These are phyloP conservation scores for Aspergillus tanneri DNA, from an alignment of 2,329 filamentous ascomycete genomes.

Conservation along the genomic window DNA sequence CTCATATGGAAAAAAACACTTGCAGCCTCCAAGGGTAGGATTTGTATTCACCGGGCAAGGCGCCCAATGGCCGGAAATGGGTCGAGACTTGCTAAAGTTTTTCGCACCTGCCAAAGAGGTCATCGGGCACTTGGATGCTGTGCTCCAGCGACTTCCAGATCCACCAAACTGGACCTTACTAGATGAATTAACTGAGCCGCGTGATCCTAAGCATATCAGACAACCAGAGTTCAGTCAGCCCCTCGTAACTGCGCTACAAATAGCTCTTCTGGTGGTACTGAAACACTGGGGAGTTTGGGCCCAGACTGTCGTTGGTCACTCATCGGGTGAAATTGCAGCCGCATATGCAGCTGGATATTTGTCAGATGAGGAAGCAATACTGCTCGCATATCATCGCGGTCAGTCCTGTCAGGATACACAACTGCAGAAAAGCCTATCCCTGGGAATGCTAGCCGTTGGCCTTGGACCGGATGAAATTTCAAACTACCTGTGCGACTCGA, in stretches of 20 bases:
- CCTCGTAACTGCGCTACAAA: constrained; percentile 20
- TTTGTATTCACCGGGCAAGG: constrained; percentile 27
- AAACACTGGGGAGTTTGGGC: constrained; percentile 6
- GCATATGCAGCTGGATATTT: constrained; percentile 50
- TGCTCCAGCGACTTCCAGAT: constrained; percentile 1
- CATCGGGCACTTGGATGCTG: constrained; percentile 2
- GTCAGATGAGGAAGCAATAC: constrained; percentile 40
- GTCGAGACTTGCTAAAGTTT: constrained; percentile 4
- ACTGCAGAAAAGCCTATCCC: background rate
- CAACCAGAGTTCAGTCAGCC: constrained; percentile 14
- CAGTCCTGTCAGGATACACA: background rate
- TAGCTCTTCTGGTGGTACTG: constrained; percentile 17
- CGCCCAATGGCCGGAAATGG: constrained; percentile 26
- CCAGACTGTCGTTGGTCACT: constrained; percentile 46
- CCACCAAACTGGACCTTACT: constrained; percentile 12
- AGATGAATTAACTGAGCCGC: constrained; percentile 9
- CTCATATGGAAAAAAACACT: background rate
- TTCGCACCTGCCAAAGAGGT: background rate
- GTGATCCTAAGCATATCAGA: background rate
- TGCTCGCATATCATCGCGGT: constrained; percentile 48
- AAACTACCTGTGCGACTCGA: constrained; percentile 4
- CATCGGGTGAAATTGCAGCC: constrained; percentile 51
- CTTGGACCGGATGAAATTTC: constrained; percentile 8
- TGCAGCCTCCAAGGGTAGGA: constrained; percentile 3
- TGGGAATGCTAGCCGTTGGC: constrained; percentile 21